These are phyloP conservation scores for Bruguiera hainesii DNA, from an alignment of 441 rosid species.

Conservation along the genomic window DNA sequence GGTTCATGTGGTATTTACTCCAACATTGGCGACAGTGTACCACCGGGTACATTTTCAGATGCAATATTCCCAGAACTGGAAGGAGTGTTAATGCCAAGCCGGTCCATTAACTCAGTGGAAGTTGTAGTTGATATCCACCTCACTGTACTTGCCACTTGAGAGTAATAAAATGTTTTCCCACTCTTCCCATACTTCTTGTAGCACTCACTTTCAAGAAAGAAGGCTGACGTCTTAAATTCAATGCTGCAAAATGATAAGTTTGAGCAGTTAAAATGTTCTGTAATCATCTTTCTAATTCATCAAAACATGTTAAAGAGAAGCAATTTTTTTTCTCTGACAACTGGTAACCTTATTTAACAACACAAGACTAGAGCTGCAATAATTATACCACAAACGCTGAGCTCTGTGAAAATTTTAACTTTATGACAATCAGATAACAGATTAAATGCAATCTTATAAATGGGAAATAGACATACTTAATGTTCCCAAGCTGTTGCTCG, in stretches of 20 bases:
- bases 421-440: not conserved
- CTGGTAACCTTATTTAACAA: not conserved
- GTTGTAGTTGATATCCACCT: constrained; percentile 71
- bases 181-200: constrained; percentile 76
- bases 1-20: constrained; percentile 24
- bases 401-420: not conserved
- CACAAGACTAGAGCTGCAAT: not conserved
- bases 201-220: constrained; percentile 75
- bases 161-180: constrained; percentile 80
- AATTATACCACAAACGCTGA: not conserved
- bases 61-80: constrained; percentile 22
- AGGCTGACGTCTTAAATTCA: constrained; percentile 45
- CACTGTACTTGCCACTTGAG: constrained; percentile 80
- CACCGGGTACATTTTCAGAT: constrained; percentile 20
- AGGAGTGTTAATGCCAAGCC: constrained; percentile 31
- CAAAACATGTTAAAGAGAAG: not conserved
- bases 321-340: not conserved
- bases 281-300: not conserved
- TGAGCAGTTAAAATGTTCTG: constrained; percentile 10
- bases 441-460: constrained; percentile 1
- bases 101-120: constrained; percentile 40
- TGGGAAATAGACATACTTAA: constrained; percentile 32
- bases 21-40: constrained; percentile 15
- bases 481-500: constrained; percentile 45
- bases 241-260: constrained; percentile 42